A percentile compares a stretch with the other conserved stretches of the same genome.
Conservation (phyloP, 768 basidiomycete species). For the Exsudoporus frostii region DNA sequence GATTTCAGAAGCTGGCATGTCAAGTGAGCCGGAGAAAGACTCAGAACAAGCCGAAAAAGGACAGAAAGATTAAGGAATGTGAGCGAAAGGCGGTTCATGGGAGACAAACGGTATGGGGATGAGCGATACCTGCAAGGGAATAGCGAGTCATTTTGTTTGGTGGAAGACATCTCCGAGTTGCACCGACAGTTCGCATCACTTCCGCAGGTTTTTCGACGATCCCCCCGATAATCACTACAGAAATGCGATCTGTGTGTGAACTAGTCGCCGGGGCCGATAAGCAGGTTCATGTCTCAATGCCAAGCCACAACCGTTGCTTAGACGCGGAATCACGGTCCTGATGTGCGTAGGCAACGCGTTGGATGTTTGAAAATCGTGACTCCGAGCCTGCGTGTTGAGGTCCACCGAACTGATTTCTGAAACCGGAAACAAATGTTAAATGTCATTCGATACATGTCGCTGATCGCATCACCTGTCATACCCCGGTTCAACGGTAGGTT, state of each 20-base stretch:
- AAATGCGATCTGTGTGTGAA: background rate
- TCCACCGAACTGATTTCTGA: too few species aligned
- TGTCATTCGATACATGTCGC: too few species aligned
- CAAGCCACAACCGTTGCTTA: too few species aligned
- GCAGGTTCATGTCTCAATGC: too few species aligned
- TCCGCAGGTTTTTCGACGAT: background rate
- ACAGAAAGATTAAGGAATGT: constrained; percentile 3
- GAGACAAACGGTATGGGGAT: background rate
- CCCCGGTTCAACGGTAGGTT: too few species aligned
- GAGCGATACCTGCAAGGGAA: background rate
- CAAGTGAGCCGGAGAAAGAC: constrained; percentile 46
- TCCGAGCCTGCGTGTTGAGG: too few species aligned
- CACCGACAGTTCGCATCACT: background rate
- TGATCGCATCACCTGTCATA: too few species aligned
- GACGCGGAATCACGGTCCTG: too few species aligned
- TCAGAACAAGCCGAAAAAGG: constrained; percentile 5
- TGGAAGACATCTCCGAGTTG: too few species aligned
- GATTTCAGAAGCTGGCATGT: constrained; percentile 54
- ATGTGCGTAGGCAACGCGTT: too few species aligned
- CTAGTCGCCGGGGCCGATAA: background rate
- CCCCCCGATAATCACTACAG: background rate
- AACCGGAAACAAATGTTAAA: too few species aligned
- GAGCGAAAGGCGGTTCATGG: constrained; percentile 9
- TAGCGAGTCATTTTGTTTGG: background rate
- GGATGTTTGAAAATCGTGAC: too few species aligned